These are phyloP conservation scores for Kodamaea sagamina DNA, from an alignment of 805 yeast species.

Conservation along the genomic window DNA sequence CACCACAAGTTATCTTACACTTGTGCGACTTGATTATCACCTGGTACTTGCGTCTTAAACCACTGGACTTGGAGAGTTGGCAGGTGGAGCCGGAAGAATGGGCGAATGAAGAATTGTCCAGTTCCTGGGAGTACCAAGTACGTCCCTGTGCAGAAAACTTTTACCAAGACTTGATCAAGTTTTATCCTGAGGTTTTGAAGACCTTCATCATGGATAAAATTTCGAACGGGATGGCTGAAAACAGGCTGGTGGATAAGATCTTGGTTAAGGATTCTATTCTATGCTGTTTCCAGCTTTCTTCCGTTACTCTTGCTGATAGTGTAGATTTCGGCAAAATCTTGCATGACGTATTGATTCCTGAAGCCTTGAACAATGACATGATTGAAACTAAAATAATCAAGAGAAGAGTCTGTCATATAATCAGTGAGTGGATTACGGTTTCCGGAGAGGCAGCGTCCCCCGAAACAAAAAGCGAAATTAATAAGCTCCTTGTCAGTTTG, in stretches of 20 bases:
- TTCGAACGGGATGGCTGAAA: constrained; percentile 35
- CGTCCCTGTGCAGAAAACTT: constrained; percentile 87
- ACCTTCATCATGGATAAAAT: constrained; percentile 61
- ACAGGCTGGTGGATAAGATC: constrained; percentile 44
- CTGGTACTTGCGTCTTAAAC: constrained; percentile 73
- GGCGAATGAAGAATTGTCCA: constrained; percentile 70
- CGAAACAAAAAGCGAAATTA: constrained; percentile 43
- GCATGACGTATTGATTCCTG: constrained; percentile 64
- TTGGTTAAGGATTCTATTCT: constrained; percentile 77
- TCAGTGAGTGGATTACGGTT: constrained; percentile 77
- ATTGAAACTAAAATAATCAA: constrained; percentile 60
- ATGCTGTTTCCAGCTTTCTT: constrained; percentile 79
- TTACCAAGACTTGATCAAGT: constrained; percentile 69
- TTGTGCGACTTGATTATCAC: constrained; percentile 67
- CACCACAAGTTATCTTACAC: constrained; percentile 54
- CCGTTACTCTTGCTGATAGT: constrained; percentile 61
- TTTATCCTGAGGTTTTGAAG: constrained; percentile 59
- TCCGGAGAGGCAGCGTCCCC: constrained; percentile 39
- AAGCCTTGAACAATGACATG: constrained; percentile 49
- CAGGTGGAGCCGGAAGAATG: constrained; percentile 87
- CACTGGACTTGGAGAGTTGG: constrained; percentile 83
- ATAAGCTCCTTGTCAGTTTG: background rate
- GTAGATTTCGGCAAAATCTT: constrained; percentile 72
- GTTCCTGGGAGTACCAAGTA: constrained; percentile 76
- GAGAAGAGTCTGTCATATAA: constrained; percentile 74